Evolutionary conservation across 129 eudicot genomes (phyloP), one percentile per base, ranked within the genome.

Genomic region (Deinandra increscens): DNA sequence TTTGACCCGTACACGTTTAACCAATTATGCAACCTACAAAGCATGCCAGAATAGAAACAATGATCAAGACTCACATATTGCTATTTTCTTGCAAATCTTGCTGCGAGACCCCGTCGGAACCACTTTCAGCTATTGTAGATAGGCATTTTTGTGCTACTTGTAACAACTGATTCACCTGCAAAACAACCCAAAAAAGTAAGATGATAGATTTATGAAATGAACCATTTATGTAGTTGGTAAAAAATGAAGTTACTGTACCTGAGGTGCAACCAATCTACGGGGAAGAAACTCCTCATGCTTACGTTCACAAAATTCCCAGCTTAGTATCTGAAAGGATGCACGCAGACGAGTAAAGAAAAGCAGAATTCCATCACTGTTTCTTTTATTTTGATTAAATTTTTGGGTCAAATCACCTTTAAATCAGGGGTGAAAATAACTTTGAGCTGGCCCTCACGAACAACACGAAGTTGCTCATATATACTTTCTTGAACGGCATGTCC

Each of bases 231-330:
- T 41, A 64, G 9, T 66, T 75, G 19, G 10, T 17, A n/a, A 18
- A 41, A 17, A 55, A 43, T 3, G 23, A 42, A 42, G 8, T 12
- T 7, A n/a, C n/a, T n/a, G 49, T 75, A 94, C 99, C 96, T 90
- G 97, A 22, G 97, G 97, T 48, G 91, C 89, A 64, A 94, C 96
- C 74, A 90, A 74, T 76, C 97, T 82, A 42, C 99, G 90, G n/a
- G 96, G 91, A 82, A 94, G 88, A 73, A 94, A 88, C 78, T 94
- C 99, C 71, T 94, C 99, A 77, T 90, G 99, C 26, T 91, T 88
- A 45, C 91, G 72, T 7, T 91, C 97, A 79, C 99, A 94, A 63
- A 94, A 94, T 63, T 90, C 99, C 99, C 99, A 94, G 15, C 94
- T 81, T 66, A 87, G 77, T 79, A 90, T 94, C 97, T 89, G 82